phyloP scores from a whole-genome alignment of 352 stramenopile species.

The Phytopythium delawarense region DNA sequence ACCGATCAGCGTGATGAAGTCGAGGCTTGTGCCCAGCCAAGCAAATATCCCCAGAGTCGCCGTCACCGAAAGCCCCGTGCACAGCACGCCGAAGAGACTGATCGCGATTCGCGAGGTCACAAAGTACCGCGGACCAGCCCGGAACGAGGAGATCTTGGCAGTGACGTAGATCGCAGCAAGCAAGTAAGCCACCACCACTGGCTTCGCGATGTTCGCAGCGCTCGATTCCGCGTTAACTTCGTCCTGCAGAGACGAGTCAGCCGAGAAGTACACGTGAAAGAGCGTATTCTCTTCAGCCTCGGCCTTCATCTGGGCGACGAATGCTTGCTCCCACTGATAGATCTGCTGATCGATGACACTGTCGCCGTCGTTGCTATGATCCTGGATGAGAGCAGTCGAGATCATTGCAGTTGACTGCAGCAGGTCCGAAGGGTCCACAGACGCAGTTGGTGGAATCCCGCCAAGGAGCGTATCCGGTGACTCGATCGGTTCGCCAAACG shows the following conservation, averaged over 20 bases:
- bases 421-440: slow-evolving; percentile 22
- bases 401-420: slow-evolving; percentile 43
- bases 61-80: slow-evolving; percentile 55
- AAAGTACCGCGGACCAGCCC: slow-evolving; percentile 42
- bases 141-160: slow-evolving; percentile 64
- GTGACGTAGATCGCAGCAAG: slow-evolving; percentile 73
- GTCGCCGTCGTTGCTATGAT: slow-evolving; percentile 38
- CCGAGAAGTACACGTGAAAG: slow-evolving; percentile 64
- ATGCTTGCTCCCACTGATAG: slow-evolving; percentile 64
- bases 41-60: slow-evolving; percentile 66
- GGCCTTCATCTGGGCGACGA: slow-evolving; percentile 53
- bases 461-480: slow-evolving; percentile 55
- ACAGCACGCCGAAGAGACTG: slow-evolving; percentile 58
- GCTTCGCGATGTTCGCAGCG: slow-evolving; percentile 33
- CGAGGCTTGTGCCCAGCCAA: slow-evolving; percentile 54
- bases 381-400: slow-evolving; percentile 33
- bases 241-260: slow-evolving; percentile 51
- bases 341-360: slow-evolving; percentile 31
- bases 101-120: slow-evolving; percentile 60
- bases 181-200: slow-evolving; percentile 44
- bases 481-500: slow-evolving; percentile 53
- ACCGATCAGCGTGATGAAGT: slow-evolving; percentile 68
- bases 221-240: slow-evolving; percentile 55
- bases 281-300: slow-evolving; percentile 40
- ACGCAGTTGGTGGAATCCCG: slow-evolving; percentile 21